phyloP scores from a whole-genome alignment of 371 early-diverging fungal genomes.

The Blastocladiella emersonii region DNA sequence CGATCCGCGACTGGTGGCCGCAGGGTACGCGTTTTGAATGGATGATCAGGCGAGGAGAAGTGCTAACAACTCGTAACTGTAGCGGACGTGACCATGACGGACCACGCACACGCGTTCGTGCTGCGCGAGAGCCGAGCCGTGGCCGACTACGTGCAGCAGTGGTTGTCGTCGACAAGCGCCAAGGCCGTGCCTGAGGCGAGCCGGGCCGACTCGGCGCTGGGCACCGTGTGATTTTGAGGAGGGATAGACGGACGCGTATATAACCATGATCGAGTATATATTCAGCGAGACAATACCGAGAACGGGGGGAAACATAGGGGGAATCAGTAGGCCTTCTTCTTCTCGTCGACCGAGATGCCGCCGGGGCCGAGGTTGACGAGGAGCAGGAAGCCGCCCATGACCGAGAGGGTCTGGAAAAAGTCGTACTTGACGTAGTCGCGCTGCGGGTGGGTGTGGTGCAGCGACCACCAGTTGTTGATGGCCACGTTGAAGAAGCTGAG shows the following conservation, averaged over 20 bases:
- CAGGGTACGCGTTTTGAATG: neutral
- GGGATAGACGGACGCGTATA: no score
- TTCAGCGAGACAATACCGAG: no score
- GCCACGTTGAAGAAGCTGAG: conserved; percentile 74
- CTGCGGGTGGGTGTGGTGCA: conserved; percentile 58
- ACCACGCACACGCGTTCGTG: neutral
- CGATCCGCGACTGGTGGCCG: neutral
- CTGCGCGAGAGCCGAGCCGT: neutral
- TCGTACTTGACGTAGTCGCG: conserved; percentile 93
- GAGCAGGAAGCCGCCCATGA: conserved; percentile 86
- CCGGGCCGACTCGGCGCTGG: no score
- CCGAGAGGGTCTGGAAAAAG: conserved; percentile 92
- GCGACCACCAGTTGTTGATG: conserved; percentile 93
- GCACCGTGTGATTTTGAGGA: no score
- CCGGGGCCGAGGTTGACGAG: conserved; percentile 87
- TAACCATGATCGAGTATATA: no score
- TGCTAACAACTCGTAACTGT: neutral
- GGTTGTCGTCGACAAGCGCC: no score
- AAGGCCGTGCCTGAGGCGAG: no score
- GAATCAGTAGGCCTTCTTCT: no score
- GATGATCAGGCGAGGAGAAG: neutral
- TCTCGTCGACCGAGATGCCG: no score
- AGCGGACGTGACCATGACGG: neutral
- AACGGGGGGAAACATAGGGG: no score
- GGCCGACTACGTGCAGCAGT: no score